Conservation (phyloP, 805 yeast genomes). For the Cyberlindnera mycetangii region DNA sequence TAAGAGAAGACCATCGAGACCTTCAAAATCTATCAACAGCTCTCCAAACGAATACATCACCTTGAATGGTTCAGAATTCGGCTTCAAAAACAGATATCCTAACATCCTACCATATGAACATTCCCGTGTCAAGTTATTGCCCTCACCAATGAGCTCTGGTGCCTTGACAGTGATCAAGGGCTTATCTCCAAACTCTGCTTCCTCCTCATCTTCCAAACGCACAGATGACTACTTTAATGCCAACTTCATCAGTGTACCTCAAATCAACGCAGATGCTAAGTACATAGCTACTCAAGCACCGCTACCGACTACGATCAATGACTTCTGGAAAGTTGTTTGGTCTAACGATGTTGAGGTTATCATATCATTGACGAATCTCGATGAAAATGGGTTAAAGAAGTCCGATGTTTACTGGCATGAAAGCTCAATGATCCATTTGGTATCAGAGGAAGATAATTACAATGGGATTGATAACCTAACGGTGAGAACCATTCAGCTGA, state of each 20-base stretch:
- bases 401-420: conserved; percentile 82
- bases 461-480: conserved; percentile 32
- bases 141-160: conserved; percentile 32
- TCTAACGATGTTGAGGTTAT: conserved; percentile 65
- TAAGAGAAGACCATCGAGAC: conserved; percentile 15
- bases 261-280: conserved; percentile 35
- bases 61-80: conserved; percentile 58
- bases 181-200: conserved; percentile 28
- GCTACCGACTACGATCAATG: conserved; percentile 66
- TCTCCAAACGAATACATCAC: conserved; percentile 25
- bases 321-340: conserved; percentile 84
- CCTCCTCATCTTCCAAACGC: conserved; percentile 3
- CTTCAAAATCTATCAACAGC: conserved; percentile 2
- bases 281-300: conserved; percentile 95
- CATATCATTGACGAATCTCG: conserved; percentile 70
- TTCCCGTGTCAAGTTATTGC: conserved; percentile 37
- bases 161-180: too few relatives aligned
- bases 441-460: conserved; percentile 30
- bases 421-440: conserved; percentile 39
- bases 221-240: conserved; percentile 44
- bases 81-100: conserved; percentile 73
- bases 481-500: conserved; percentile 27
- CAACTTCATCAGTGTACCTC: conserved; percentile 49
- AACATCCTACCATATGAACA: conserved; percentile 74
- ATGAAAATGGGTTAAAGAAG: conserved; percentile 72